Evolutionary conservation across 768 basidiomycete species (phyloP).

Genomic region (Rhodotorula kratochvilovae): DNA sequence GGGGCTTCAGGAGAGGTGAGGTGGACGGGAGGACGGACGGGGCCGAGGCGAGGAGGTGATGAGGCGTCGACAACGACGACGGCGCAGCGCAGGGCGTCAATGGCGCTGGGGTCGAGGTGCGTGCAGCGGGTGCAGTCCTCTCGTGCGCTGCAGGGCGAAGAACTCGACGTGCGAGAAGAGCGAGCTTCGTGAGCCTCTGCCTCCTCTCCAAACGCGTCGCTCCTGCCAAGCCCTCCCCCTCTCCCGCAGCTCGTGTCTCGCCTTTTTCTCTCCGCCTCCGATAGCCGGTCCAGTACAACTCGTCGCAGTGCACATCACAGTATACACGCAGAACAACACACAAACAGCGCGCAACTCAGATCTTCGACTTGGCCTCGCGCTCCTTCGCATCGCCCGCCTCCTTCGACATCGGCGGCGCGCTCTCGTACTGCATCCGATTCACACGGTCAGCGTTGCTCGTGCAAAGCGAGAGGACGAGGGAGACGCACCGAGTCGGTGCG

Average conservation of each 20-base stretch:
- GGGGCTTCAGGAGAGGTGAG: background rate
- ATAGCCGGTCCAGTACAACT: too few relatives aligned
- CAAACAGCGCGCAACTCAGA: too few relatives aligned
- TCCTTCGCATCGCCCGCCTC: conserved; percentile 29
- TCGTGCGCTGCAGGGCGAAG: background rate
- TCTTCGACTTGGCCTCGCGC: conserved; percentile 22
- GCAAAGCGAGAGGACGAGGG: background rate
- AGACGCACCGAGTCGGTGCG: conserved; percentile 6
- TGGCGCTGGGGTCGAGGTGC: too few relatives aligned
- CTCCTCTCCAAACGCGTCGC: too few relatives aligned
- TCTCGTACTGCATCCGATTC: conserved; percentile 12
- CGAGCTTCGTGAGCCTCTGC: too few relatives aligned
- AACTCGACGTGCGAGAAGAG: background rate
- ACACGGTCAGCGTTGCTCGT: background rate
- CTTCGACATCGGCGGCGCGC: conserved; percentile 22
- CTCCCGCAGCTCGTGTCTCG: background rate
- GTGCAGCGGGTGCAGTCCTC: background rate
- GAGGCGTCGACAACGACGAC: too few relatives aligned
- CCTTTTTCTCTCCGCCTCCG: background rate
- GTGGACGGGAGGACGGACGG: too few relatives aligned
- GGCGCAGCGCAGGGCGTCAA: too few relatives aligned
- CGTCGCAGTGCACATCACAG: background rate
- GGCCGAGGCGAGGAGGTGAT: too few relatives aligned
- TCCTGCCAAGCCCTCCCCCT: too few relatives aligned
- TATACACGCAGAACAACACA: background rate